A percentile compares a stretch with the other conserved stretches of the same genome.
phyloP scores from a whole-genome alignment of 1,284 basidiomycete genomes.

The Pseudozyma hubeiensis region DNA sequence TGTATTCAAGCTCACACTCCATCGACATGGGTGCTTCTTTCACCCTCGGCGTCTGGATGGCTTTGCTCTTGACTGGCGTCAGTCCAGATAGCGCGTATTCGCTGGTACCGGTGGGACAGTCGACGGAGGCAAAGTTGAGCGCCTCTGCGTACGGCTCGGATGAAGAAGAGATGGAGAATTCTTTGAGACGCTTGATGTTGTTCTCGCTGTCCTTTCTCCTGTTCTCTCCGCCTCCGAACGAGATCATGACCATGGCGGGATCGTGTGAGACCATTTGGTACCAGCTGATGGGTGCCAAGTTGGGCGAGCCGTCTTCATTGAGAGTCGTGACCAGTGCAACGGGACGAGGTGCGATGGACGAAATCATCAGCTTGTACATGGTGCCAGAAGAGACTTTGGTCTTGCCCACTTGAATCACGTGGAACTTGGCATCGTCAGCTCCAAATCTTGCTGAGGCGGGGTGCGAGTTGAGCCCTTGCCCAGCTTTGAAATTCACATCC shows the following conservation, averaged over 20 bases:
- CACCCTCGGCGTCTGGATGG: constrained; percentile 50
- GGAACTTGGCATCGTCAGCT: constrained; percentile 39
- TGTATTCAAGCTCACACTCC: constrained; percentile 57
- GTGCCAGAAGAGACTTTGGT: constrained; percentile 39
- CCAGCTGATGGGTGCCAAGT: constrained; percentile 58
- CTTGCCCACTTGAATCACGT: constrained; percentile 52
- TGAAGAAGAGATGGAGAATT: constrained; percentile 51
- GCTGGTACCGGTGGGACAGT: constrained; percentile 48
- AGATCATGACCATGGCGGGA: constrained; percentile 59
- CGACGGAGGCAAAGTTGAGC: constrained; percentile 59
- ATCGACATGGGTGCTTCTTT: constrained; percentile 59
- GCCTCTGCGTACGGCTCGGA: constrained; percentile 60
- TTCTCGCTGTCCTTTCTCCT: constrained; percentile 56
- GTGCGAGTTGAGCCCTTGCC: constrained; percentile 54
- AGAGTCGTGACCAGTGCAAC: constrained; percentile 58
- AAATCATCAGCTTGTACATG: constrained; percentile 60
- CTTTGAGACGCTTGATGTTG: constrained; percentile 50
- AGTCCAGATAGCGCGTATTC: constrained; percentile 56
- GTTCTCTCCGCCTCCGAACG: constrained; percentile 48
- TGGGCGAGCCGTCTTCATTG: constrained; percentile 47
- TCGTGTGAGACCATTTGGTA: constrained; percentile 62
- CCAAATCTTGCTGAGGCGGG: constrained; percentile 19
- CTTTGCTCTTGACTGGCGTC: constrained; percentile 55
- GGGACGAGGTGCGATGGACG: constrained; percentile 56
- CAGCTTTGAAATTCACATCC: constrained; percentile 44